Base-by-base conservation (phyloP, 2,329 filamentous ascomycete species). In the Trichoderma polysporum region DNA sequence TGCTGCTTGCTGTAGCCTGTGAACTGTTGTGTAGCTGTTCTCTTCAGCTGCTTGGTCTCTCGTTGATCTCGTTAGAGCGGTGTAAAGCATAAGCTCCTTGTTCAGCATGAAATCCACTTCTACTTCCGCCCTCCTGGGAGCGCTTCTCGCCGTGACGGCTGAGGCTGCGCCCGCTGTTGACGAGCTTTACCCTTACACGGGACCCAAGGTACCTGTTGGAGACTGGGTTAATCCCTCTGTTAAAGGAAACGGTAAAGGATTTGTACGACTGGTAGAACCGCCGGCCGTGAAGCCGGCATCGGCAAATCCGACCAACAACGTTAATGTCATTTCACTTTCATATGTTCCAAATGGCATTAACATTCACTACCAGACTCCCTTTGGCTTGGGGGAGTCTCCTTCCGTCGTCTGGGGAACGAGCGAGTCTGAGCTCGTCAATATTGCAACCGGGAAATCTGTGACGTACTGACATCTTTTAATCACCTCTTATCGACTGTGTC, bases 341-440 rank as follows among this genome's bases (percentile, higher is more conserved):
- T 62, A 53, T 22, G n/a, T 62, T 6, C 59, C 59, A 6, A 41
- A 50, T 10, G 59, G 59, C 59, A 62, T 62, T 35, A 62, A 62
- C 12, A 62, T 62, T 7, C 59, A 62, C 25, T 62, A 62, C 8
- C 59, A 62, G 47, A 62, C 59, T 6, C 59, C 59, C 2, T 62
- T 53, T 33, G 59, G 59, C 35, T 19, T 62, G 25, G 59, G 59
- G 39, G 59, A 50, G 31, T 33, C 47, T 17, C 59, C 59, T n/a
- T 62, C 59, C 1, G 47, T 62, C 33, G 15, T 27, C 12, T 62
- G 59, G 59, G 59, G 59, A 31, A 29, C 47, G 8, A 41, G 33
- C 3, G 33, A 47, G 10, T 62, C 59, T 4, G 47, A 62, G 17
- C 59, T 62, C 33, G 53, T 33, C 25, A 53, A 62, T 1, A 53